Conservation (phyloP, 192 early-diverging fungal species). For the Coemansia sp. region DNA sequence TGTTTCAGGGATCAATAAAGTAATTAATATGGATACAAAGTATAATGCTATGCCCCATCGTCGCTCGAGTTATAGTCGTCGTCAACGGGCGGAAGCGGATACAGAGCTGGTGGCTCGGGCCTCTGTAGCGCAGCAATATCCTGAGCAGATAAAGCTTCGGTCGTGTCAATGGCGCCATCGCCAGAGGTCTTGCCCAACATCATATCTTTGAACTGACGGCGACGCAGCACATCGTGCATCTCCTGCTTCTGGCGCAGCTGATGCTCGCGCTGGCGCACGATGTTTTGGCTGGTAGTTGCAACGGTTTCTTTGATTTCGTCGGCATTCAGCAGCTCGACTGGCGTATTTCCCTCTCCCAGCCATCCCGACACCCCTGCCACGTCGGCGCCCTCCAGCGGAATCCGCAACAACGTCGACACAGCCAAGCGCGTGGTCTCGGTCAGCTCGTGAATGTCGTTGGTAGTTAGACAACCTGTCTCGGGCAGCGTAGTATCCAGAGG, state of each 20-base stretch:
- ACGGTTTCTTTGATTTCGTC: constrained; percentile 46
- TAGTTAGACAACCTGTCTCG: constrained; percentile 15
- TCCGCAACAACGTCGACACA: constrained; percentile 35
- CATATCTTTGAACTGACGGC: constrained; percentile 2
- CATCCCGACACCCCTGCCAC: constrained; percentile 45
- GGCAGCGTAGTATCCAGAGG: neutral
- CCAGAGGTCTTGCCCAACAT: neutral
- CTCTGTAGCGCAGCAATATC: neutral
- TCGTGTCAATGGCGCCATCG: neutral
- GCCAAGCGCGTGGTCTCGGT: constrained; percentile 39
- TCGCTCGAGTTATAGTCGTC: neutral
- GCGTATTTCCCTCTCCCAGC: constrained; percentile 47
- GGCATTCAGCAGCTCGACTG: constrained; percentile 35
- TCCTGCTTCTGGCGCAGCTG: constrained; percentile 40
- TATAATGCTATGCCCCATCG: neutral
- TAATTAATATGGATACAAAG: neutral
- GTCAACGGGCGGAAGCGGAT: constrained; percentile 40
- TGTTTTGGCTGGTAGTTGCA: constrained; percentile 43
- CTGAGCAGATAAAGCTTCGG: neutral
- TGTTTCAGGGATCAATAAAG: constrained; percentile 4
- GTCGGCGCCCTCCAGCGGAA: constrained; percentile 48
- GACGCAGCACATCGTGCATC: constrained; percentile 7
- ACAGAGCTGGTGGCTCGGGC: constrained; percentile 33
- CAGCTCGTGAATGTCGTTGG: constrained; percentile 37
- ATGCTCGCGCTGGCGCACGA: constrained; percentile 46